These are phyloP conservation scores for Vitis cinerea DNA, from an alignment of 164 flowering plant species.

Conservation along the genomic window DNA sequence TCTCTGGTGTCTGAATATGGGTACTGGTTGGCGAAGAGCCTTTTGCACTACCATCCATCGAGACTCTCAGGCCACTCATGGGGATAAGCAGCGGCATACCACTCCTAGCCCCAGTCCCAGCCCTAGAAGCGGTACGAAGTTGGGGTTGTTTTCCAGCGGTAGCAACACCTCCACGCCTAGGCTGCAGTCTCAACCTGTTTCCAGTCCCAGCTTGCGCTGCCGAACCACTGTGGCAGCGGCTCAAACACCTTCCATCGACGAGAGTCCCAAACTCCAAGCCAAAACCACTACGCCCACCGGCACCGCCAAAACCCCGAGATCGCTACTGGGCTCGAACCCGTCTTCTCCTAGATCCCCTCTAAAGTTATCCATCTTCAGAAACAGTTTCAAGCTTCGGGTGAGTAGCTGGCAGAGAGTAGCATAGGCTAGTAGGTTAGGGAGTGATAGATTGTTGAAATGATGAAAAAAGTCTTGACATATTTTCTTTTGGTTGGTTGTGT, in stretches of 20 bases:
- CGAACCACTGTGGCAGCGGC: constrained; percentile 18
- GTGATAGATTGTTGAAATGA: too few relatives aligned
- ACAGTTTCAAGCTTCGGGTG: constrained; percentile 73
- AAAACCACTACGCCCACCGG: constrained; percentile 31
- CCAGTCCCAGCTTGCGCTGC: constrained; percentile 32
- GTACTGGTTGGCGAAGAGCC: constrained; percentile 91
- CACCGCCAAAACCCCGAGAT: constrained; percentile 31
- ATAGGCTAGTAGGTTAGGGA: too few relatives aligned
- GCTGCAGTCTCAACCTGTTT: constrained; percentile 30
- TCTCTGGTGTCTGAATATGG: constrained; percentile 42
- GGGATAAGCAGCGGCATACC: constrained; percentile 16
- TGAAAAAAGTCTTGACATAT: neutral
- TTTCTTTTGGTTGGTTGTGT: neutral
- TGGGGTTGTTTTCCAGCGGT: constrained; percentile 47
- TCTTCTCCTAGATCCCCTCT: constrained; percentile 82
- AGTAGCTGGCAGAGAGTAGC: constrained; percentile 10
- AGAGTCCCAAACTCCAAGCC: constrained; percentile 58
- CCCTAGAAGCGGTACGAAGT: constrained; percentile 42
- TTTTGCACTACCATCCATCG: constrained; percentile 72
- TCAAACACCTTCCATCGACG: constrained; percentile 14
- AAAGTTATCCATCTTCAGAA: constrained; percentile 67
- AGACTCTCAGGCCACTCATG: constrained; percentile 35
- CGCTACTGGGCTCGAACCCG: constrained; percentile 39
- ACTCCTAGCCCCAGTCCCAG: constrained; percentile 35
- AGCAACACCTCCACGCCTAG: constrained; percentile 77